Evolutionary conservation across 306 rosid genomes (phyloP).

Genomic region (Corylus avellana): DNA sequence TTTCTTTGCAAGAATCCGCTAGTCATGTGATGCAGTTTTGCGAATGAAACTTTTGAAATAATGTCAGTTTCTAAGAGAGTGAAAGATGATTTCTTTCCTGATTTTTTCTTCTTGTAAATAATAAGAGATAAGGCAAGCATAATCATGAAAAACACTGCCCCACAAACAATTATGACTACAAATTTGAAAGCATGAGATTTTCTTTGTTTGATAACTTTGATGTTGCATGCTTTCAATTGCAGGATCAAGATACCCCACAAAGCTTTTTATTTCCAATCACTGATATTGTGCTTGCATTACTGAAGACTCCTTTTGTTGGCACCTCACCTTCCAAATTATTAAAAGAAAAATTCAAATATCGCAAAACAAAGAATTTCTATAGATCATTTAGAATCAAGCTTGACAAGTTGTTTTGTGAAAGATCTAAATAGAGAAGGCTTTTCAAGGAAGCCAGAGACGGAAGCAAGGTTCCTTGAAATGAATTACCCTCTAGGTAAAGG

Average conservation of each 20-base stretch:
- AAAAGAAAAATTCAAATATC: slow-evolving; percentile 41
- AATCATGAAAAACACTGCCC: slow-evolving; percentile 3
- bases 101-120: slow-evolving; percentile 6
- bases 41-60: slow-evolving; percentile 22
- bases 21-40: no score
- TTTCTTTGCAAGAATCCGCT: no score
- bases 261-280: slow-evolving; percentile 17
- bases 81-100: background rate
- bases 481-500: slow-evolving; percentile 29
- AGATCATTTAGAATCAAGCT: slow-evolving; percentile 37
- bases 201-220: slow-evolving; percentile 5
- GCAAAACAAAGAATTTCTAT: slow-evolving; percentile 2
- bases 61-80: background rate
- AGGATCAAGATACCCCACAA: slow-evolving; percentile 18
- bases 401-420: slow-evolving; percentile 33
- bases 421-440: slow-evolving; percentile 31
- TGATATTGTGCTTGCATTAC: slow-evolving; percentile 20
- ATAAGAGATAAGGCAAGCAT: background rate
- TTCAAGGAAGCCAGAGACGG: slow-evolving; percentile 31
- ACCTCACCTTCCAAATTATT: slow-evolving; percentile 49
- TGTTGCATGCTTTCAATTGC: slow-evolving; percentile 5
- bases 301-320: slow-evolving; percentile 35
- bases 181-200: slow-evolving; percentile 20
- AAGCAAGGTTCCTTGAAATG: slow-evolving; percentile 34
- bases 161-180: slow-evolving; percentile 8